Evolutionary conservation across 148 eudicot species (phyloP), one percentile per base, ranked within the genome.

Genomic region (Linanthus parryae): DNA sequence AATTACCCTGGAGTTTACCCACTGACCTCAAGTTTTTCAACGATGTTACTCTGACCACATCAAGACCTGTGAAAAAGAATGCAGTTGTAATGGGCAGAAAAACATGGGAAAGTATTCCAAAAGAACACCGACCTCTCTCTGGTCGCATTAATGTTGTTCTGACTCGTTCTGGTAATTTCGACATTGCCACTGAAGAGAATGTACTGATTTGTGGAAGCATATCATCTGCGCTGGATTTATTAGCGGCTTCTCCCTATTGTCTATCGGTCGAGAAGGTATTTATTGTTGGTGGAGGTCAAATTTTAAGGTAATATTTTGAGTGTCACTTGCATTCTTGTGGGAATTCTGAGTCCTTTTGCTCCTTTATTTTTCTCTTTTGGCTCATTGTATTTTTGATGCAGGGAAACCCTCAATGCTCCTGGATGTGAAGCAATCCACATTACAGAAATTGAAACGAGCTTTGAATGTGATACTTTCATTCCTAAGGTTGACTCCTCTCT

Each of bases 41-140:
- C 69, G 84, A 88, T 59, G 56, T 92, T 35, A 92, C 99, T 26
- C 4, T 58, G 53, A 67, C 62, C 10, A 82, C 96, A 27, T 68
- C 77, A 27, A 83, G 78, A 52, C 79, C 88, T 30, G 68, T 50
- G 28, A 92, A 82, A 59, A 87, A 64, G 69, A 92, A 92, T 74
- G 99, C 96, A 21, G 85, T 88, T 29, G 58, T 92, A 20, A 92
- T 92, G 99, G 99, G 96, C 15, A 87, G 99, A 60, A 92, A 92
- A 74, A 92, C 99, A 25, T 92, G 99, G 99, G 99, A 92, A 63
- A 80, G 95, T 56, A 79, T 92, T 44, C 96, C 96, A 8, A 39
- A 54, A 10, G 65, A 66, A 71, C 47, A 52, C 59, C 79, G 95
- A 5, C 95, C 95, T 52, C 67, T 92, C 63, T 78, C 88, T 24